Base-by-base conservation (phyloP, 2,329 filamentous ascomycete genomes). In the Xylariaceae sp. region DNA sequence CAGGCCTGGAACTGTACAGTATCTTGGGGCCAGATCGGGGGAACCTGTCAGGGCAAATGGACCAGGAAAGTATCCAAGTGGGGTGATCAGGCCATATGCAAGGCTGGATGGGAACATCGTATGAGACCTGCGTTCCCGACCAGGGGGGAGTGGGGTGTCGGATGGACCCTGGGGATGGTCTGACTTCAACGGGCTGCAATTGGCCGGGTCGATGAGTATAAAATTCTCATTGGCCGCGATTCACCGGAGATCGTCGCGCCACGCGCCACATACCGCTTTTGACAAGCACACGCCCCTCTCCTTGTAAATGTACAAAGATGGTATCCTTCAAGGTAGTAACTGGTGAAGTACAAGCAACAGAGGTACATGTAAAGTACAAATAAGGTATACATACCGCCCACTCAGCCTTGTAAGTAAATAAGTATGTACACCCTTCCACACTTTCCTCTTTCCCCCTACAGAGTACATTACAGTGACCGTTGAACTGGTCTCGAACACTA, bases 31-130 rank as follows among this genome's bases (percentile, higher is more conserved):
- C 19, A 54, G 45, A 6, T 40, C 33, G 31, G 50, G 34, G 26
- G n/a, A n/a, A 46, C 49, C 58, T 51, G 55, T 52, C 44, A 56
- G 54, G 44, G 61, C 58, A 46, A 52, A 33, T 58, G 47, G 26
- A 55, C 48, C 62, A 65, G 65, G 63, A 66, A 65, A 64, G 60
- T 56, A 58, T 33, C 41, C 14, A 58, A 58, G 60, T 63, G 60
- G 60, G 54, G 63, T 63, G 58, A 70, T 70, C 67, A 69, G 65
- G 61, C 67, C 67, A 70, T 66, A 62, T 60, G 58, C 67, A 60
- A 70, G 68, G 68, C 67, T 70, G 57, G 47, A 60, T 50, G 53
- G 60, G 50, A 58, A 64, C 19, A 70, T 70, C 68, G 68, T 70
- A 70, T 65, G 67, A 70, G 65, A 52, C 39, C 52, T 61, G 64